Conservation (phyloP, 2,329 filamentous ascomycete species). For the Diaporthe citriasiana region DNA sequence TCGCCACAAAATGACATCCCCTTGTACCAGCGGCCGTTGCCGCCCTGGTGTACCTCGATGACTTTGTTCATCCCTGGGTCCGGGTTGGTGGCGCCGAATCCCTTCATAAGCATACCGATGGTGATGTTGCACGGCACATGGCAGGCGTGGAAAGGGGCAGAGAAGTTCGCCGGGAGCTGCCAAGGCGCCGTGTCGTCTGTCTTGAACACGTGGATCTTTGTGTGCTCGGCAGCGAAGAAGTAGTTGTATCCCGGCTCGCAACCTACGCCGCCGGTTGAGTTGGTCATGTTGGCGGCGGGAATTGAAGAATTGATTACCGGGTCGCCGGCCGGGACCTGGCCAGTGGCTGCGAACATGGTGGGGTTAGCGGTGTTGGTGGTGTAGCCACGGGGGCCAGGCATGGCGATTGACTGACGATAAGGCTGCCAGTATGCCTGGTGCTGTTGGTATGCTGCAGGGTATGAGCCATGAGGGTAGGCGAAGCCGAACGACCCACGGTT, state of each 20-base stretch:
- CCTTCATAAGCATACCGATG: conserved; percentile 69
- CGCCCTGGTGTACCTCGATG: conserved; percentile 68
- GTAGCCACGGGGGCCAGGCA: conserved; percentile 37
- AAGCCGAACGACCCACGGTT: not conserved
- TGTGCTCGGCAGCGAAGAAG: conserved; percentile 70
- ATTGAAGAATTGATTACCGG: conserved; percentile 60
- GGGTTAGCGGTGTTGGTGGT: conserved; percentile 12
- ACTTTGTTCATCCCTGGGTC: conserved; percentile 67
- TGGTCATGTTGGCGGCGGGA: conserved; percentile 68
- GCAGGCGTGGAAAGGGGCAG: conserved; percentile 62
- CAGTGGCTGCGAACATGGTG: conserved; percentile 44
- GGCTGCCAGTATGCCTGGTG: not conserved
- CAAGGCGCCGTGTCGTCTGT: conserved; percentile 64
- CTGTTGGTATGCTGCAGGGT: not conserved
- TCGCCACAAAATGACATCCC: conserved; percentile 66
- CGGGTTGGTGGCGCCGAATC: conserved; percentile 69
- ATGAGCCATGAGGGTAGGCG: not conserved
- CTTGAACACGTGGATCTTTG: conserved; percentile 72
- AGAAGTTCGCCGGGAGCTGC: conserved; percentile 60
- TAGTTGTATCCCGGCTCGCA: conserved; percentile 75
- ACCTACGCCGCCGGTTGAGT: conserved; percentile 69
- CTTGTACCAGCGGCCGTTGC: conserved; percentile 71
- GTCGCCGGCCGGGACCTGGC: conserved; percentile 58
- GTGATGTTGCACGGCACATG: conserved; percentile 68
- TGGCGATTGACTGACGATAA: not conserved